These are phyloP conservation scores for Caryopteris hybrid DNA, from an alignment of 305 asterid genomes.

Conservation along the genomic window DNA sequence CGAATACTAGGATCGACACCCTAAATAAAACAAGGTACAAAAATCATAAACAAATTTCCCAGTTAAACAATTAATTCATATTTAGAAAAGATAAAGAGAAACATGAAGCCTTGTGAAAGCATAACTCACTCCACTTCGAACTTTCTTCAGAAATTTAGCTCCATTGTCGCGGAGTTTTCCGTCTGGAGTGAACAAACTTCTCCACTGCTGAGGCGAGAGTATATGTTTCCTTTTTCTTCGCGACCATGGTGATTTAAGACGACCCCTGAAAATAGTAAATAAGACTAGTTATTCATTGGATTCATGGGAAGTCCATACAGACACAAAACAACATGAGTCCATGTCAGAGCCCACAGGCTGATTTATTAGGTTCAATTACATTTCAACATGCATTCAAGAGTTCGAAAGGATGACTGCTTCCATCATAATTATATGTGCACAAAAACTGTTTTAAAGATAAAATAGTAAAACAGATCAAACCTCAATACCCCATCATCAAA, in stretches of 20 bases:
- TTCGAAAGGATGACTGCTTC: neutral
- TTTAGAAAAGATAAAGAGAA: conserved; percentile 11
- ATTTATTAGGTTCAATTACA: neutral
- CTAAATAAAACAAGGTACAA: conserved; percentile 37
- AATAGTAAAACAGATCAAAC: neutral
- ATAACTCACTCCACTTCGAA: conserved; percentile 86
- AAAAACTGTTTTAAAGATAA: neutral
- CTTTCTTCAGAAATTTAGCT: conserved; percentile 77
- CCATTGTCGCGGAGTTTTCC: conserved; percentile 87
- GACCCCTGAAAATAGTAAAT: conserved; percentile 56
- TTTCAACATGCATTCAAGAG: neutral
- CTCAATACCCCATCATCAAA: neutral
- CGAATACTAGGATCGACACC: conserved; percentile 91
- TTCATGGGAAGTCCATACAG: neutral
- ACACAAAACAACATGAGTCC: too few relatives aligned
- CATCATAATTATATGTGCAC: neutral
- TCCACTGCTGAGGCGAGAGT: conserved; percentile 82
- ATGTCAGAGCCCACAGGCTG: neutral
- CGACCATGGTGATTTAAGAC: conserved; percentile 92
- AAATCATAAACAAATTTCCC: conserved; percentile 8
- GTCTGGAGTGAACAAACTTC: conserved; percentile 65
- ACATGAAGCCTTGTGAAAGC: conserved; percentile 3
- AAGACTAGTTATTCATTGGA: conserved; percentile 17
- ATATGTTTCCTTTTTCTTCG: conserved; percentile 77
- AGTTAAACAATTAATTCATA: neutral